Evolutionary conservation across 2,329 filamentous ascomycete genomes (phyloP).

Genomic region (Alternaria sp.): DNA sequence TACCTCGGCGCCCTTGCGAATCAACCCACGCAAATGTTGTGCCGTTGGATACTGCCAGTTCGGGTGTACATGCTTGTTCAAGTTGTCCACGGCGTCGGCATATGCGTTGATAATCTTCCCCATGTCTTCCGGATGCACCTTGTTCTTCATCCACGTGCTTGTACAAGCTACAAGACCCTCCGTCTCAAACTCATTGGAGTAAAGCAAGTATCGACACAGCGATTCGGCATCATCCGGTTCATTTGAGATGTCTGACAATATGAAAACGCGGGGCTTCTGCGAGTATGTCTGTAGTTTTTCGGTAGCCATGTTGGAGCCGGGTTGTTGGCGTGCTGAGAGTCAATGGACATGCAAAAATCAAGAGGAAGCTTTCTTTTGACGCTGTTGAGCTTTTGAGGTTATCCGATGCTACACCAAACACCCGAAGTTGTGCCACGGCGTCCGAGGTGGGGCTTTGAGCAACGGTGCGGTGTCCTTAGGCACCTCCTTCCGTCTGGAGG

Average conservation of each 20-base stretch:
- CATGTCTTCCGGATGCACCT: conserved; percentile 44
- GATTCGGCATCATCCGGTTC: conserved; percentile 51
- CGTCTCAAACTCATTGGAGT: conserved; percentile 49
- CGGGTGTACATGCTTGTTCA: conserved; percentile 56
- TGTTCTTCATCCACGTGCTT: conserved; percentile 50
- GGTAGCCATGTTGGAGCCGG: conserved; percentile 30
- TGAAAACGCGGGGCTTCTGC: conserved; percentile 49
- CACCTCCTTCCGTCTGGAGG: conserved; percentile 21
- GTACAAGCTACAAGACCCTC: conserved; percentile 50
- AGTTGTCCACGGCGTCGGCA: conserved; percentile 49
- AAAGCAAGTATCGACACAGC: conserved; percentile 46
- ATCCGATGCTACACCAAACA: conserved; percentile 21
- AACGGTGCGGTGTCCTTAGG: conserved; percentile 19
- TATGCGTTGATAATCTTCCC: conserved; percentile 46
- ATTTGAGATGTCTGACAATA: conserved; percentile 50
- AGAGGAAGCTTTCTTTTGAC: conserved; percentile 4
- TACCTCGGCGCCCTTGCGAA: conserved; percentile 44
- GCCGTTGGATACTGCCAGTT: conserved; percentile 40
- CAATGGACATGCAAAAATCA: not conserved
- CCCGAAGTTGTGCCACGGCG: conserved; percentile 25
- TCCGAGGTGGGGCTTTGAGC: conserved; percentile 19
- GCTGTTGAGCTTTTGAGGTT: conserved; percentile 21
- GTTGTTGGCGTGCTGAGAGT: not conserved
- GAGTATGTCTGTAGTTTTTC: conserved; percentile 34
- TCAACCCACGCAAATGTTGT: conserved; percentile 29